Evolutionary conservation across 768 basidiomycete genomes (phyloP).

Genomic region (Mycena epipterygia): DNA sequence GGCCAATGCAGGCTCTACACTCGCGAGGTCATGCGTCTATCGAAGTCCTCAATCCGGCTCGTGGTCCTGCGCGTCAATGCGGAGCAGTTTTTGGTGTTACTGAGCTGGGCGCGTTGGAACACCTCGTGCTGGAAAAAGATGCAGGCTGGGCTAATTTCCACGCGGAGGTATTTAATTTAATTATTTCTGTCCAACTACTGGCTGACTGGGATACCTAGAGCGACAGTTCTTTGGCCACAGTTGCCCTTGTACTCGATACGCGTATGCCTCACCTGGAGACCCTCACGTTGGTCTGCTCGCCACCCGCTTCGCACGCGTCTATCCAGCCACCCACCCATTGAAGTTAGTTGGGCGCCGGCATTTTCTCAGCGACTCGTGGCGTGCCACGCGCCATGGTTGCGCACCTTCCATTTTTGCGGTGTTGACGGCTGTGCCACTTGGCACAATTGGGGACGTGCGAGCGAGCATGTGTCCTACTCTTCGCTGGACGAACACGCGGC

Average conservation of each 20-base stretch:
- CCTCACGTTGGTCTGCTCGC: too few relatives aligned
- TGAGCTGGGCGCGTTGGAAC: not conserved
- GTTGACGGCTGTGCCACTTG: not conserved
- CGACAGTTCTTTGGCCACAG: not conserved
- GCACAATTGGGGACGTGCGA: not conserved
- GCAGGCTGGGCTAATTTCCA: not conserved
- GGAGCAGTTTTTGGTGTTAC: not conserved
- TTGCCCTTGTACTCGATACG: not conserved
- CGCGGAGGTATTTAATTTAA: not conserved
- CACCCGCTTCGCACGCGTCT: too few relatives aligned
- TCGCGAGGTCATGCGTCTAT: not conserved
- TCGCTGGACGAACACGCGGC: not conserved
- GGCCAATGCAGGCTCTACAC: not conserved
- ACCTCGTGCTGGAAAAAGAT: not conserved
- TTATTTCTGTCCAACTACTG: too few relatives aligned
- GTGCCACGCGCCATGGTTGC: not conserved
- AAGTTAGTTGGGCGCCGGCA: too few relatives aligned
- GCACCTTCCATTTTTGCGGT: not conserved
- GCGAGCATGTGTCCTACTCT: not conserved
- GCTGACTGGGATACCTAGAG: not conserved
- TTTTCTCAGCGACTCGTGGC: not conserved
- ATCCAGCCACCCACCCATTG: too few relatives aligned
- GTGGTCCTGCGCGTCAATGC: not conserved
- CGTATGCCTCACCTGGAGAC: not conserved
- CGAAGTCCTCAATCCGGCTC: not conserved